A percentile compares a stretch with the other conserved stretches of the same genome.
phyloP scores from a whole-genome alignment of 345 rosid genomes.

The Luvunga scandens region DNA sequence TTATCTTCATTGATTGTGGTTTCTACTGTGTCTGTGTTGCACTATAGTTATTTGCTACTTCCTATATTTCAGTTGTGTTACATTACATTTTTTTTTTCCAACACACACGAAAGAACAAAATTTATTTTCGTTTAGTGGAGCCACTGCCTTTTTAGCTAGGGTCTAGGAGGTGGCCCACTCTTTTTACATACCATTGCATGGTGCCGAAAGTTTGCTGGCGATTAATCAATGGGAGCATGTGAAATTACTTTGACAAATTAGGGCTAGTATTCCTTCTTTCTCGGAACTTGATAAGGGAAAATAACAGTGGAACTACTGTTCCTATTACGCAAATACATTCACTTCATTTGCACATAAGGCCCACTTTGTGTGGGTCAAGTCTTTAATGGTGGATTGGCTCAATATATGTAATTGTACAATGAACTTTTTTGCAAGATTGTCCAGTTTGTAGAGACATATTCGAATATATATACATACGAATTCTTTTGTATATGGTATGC shows the following conservation, averaged over 20 bases:
- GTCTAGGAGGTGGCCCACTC: no score
- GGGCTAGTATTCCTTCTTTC: neutral
- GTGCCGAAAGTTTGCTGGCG: neutral
- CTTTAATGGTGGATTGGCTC: neutral
- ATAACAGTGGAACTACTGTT: neutral
- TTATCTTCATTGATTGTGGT: no score
- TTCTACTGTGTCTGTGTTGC: no score
- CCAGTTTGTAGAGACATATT: neutral
- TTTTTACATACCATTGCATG: no score
- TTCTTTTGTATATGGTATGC: neutral
- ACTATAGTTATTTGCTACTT: no score
- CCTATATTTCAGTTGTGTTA: no score
- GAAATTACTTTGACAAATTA: neutral
- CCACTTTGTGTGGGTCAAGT: slow-evolving; percentile 6
- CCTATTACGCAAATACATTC: no score
- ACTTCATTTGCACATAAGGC: neutral
- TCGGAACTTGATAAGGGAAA: neutral
- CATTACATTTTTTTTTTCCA: no score
- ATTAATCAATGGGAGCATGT: neutral
- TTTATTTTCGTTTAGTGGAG: no score
- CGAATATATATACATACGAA: neutral
- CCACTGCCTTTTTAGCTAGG: no score
- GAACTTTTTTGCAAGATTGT: neutral
- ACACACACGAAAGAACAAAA: no score
- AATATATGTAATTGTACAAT: neutral